Percentiles rank a stretch among this genome's conserved stretches.
These are phyloP conservation scores for Meredithiella fracta DNA, from an alignment of 2,329 filamentous ascomycete genomes.

Conservation along the genomic window DNA sequence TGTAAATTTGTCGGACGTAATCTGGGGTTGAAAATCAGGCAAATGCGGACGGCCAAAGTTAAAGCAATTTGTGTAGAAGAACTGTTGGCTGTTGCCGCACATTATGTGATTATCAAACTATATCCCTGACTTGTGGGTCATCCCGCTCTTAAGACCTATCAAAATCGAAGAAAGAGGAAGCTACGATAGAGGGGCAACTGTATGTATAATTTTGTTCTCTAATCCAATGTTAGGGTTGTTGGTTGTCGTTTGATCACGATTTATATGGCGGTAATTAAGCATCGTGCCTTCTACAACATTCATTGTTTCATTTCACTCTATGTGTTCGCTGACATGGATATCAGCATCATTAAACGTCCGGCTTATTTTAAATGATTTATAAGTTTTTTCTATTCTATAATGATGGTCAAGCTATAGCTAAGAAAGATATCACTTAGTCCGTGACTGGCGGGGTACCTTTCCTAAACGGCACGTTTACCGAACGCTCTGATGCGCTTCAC, in stretches of 20 bases:
- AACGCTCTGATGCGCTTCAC: constrained; percentile 68
- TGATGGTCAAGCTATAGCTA: neutral
- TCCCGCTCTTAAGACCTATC: neutral
- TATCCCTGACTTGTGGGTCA: constrained; percentile 1
- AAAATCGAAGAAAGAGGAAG: neutral
- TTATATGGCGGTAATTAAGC: too few species aligned
- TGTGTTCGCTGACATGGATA: too few species aligned
- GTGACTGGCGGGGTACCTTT: neutral
- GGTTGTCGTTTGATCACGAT: neutral
- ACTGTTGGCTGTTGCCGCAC: neutral
- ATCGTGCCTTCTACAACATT: too few species aligned
- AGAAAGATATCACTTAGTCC: constrained; percentile 3
- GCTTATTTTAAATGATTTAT: too few species aligned
- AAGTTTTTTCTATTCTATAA: neutral
- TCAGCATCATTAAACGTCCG: too few species aligned
- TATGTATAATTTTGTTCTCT: neutral
- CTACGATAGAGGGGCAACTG: neutral
- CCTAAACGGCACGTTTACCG: constrained; percentile 20
- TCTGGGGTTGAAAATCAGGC: neutral
- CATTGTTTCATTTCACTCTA: too few species aligned
- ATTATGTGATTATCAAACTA: neutral
- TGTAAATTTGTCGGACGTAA: neutral
- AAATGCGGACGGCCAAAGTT: neutral
- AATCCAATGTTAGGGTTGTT: neutral
- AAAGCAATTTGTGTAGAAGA: neutral